These are phyloP conservation scores for Globisporangium iwayamae DNA, from an alignment of 352 stramenopile genomes.

Conservation along the genomic window DNA sequence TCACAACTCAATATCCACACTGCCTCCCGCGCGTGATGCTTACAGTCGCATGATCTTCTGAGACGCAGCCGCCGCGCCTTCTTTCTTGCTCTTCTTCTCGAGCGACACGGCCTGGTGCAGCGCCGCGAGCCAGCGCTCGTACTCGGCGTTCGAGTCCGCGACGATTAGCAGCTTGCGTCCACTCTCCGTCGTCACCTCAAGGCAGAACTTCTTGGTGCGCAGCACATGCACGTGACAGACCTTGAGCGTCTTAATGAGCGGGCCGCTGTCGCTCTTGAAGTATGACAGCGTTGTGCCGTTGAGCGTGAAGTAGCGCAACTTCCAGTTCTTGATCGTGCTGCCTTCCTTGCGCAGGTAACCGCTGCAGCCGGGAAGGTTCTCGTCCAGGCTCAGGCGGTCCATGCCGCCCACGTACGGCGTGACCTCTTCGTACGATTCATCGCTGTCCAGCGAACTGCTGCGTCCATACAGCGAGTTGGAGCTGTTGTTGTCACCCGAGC, in stretches of 20 bases:
- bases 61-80: background rate
- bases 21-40: background rate
- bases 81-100: slow-evolving; percentile 34
- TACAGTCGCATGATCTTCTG: slow-evolving; percentile 17
- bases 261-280: slow-evolving; percentile 79
- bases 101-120: slow-evolving; percentile 49
- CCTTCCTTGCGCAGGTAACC: slow-evolving; percentile 82
- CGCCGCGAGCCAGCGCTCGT: slow-evolving; percentile 63
- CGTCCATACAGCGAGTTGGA: slow-evolving; percentile 1
- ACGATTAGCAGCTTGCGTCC: slow-evolving; percentile 70
- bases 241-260: slow-evolving; percentile 56
- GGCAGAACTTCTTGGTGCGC: slow-evolving; percentile 61
- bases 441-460: slow-evolving; percentile 16
- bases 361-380: slow-evolving; percentile 35
- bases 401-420: slow-evolving; percentile 5
- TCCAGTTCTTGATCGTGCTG: slow-evolving; percentile 81
- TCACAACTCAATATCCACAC: background rate
- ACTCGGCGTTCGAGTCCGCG: slow-evolving; percentile 64
- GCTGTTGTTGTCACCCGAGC: background rate
- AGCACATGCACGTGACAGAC: slow-evolving; percentile 69
- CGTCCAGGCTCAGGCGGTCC: slow-evolving; percentile 10
- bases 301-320: slow-evolving; percentile 78
- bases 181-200: slow-evolving; percentile 73
- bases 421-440: slow-evolving; percentile 13
- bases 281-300: slow-evolving; percentile 75